These are phyloP conservation scores for Petunia secreta DNA, from an alignment of 257 asterid genomes.

Conservation along the genomic window DNA sequence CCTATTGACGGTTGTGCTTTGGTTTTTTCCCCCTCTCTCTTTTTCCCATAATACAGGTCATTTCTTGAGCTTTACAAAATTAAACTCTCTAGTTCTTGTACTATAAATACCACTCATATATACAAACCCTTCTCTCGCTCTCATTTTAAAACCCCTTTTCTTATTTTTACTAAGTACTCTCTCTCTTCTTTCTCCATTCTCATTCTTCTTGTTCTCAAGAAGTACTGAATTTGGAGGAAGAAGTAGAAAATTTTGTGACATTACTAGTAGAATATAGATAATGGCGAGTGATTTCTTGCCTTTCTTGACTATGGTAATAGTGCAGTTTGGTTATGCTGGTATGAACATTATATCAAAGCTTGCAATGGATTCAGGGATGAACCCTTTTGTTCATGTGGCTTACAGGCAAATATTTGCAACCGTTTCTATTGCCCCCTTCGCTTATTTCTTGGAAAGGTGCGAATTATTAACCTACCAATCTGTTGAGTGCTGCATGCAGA, in stretches of 20 bases:
- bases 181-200: conserved; percentile 23
- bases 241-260: background rate
- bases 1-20: conserved; percentile 24
- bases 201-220: conserved; percentile 17
- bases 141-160: conserved; percentile 29
- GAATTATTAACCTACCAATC: background rate
- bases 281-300: conserved; percentile 56
- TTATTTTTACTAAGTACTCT: background rate
- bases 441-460: conserved; percentile 83
- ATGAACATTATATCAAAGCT: conserved; percentile 82
- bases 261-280: background rate
- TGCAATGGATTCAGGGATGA: conserved; percentile 94
- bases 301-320: conserved; percentile 64
- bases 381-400: conserved; percentile 90
- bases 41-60: conserved; percentile 29
- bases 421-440: conserved; percentile 62
- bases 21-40: conserved; percentile 18
- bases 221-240: conserved; percentile 29
- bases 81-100: conserved; percentile 24
- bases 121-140: background rate
- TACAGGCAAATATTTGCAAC: conserved; percentile 83
- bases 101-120: background rate
- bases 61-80: conserved; percentile 33
- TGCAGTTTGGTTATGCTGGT: conserved; percentile 83
- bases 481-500: background rate